Evolutionary conservation across 176 grass and related monocot species (phyloP), one percentile per base, ranked within the genome.

Genomic region (Chrysopogon serrulatus): DNA sequence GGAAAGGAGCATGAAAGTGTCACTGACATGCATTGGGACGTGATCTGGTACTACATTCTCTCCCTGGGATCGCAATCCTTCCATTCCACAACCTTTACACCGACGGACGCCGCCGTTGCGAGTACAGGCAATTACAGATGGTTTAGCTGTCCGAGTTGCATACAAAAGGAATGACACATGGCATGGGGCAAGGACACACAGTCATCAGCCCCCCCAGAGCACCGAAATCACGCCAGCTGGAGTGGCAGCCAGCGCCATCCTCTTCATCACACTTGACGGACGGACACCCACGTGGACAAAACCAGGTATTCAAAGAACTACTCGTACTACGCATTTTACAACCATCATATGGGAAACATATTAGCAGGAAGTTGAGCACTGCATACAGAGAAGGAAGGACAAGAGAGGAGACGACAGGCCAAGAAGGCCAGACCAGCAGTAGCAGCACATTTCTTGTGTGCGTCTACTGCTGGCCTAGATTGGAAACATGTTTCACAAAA

Each of bases 401-500:
- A 67, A 27, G 63, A 47, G 54, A 72, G 39, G 41, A 72, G 24
- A 45, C 41, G 26, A 30, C 24, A 35, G 28, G n/a, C 10, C 57
- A 27, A 34, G 18, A 26, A 44, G 68, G 32, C 28, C 56, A 85
- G 24, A 73, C 23, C 36, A 85, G 44, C 56, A 85, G 73, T 60
- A 36, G 68, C 9, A 14, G 62, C 74, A 86, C 79, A 90, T 71
- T 35, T 54, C 86, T 80, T 79, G 2, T 6, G 3, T 79, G 82
- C 32, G 26, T 63, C 71, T 81, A 68, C 63, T 79, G 75, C 39
- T 87, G 82, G 78, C 61, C 59, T 83, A 21, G 49, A 66, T n/a
- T 41, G 79, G 40, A 86, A 83, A 65, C 76, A 85, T 73, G 86
- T 65, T 90, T 88, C 90, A 84, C 72, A 82, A 77, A 78, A 16